Conservation (phyloP, 768 basidiomycete species). For the Trametopsis cervina region DNA sequence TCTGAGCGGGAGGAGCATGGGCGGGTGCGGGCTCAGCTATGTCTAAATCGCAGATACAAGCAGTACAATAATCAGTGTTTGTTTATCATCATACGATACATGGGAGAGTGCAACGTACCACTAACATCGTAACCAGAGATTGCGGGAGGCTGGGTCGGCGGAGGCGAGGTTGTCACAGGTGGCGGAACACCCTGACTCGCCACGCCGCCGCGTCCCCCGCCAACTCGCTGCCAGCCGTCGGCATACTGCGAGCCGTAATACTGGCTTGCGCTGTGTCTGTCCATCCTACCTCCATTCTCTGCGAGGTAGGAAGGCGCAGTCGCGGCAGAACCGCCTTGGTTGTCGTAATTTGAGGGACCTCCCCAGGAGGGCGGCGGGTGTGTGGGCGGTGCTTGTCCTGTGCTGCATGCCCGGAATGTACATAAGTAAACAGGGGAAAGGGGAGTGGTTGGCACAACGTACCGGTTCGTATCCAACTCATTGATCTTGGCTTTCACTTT, state of each 20-base stretch:
- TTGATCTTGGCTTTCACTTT: slow-evolving; percentile 83
- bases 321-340: neutral
- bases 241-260: slow-evolving; percentile 16
- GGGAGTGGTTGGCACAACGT: slow-evolving; percentile 5
- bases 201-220: no score
- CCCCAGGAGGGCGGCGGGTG: slow-evolving; percentile 12
- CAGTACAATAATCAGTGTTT: neutral
- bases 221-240: slow-evolving; percentile 7
- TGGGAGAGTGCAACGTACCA: no score
- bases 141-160: neutral
- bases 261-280: slow-evolving; percentile 21
- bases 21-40: no score
- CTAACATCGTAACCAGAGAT: slow-evolving; percentile 20
- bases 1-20: no score
- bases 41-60: no score
- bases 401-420: neutral
- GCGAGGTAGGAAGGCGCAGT: slow-evolving; percentile 5
- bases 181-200: no score
- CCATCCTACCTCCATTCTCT: no score
- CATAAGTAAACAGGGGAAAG: neutral
- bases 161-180: neutral
- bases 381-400: neutral
- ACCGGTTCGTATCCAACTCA: slow-evolving; percentile 61
- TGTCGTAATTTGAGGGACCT: neutral
- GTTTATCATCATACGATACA: no score